A percentile compares a stretch with the other conserved stretches of the same genome.
These are phyloP conservation scores for Chalciporus sphaerocephalus DNA, from an alignment of 768 basidiomycete species.

Conservation along the genomic window DNA sequence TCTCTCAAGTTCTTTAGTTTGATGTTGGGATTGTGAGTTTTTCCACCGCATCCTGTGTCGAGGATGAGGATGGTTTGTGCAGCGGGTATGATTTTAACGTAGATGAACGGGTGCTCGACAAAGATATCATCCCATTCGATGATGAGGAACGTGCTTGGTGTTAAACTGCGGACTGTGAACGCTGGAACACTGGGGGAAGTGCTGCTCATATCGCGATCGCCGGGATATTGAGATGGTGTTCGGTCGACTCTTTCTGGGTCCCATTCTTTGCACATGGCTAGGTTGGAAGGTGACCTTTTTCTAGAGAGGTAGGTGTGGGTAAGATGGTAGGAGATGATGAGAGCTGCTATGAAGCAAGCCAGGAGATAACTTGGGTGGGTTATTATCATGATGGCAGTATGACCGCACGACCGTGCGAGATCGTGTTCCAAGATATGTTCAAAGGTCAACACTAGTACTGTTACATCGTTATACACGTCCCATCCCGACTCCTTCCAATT, in stretches of 20 bases:
- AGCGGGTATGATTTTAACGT: slow-evolving; percentile 41
- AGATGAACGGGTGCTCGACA: slow-evolving; percentile 52
- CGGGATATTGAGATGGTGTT: neutral
- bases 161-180: slow-evolving; percentile 35
- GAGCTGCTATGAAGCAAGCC: neutral
- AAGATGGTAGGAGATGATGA: neutral
- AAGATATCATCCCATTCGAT: slow-evolving; percentile 50
- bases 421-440: neutral
- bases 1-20: slow-evolving; percentile 41
- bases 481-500: too few species aligned
- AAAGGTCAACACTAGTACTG: too few species aligned
- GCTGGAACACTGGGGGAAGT: slow-evolving; percentile 16
- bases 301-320: neutral
- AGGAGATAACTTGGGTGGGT: neutral
- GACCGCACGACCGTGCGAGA: neutral
- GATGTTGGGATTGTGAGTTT: slow-evolving; percentile 37
- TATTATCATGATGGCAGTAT: neutral
- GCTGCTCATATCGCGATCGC: too few species aligned
- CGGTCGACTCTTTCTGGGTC: neutral
- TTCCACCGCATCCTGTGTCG: slow-evolving; percentile 55
- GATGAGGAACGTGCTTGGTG: slow-evolving; percentile 39
- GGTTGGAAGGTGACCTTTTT: neutral
- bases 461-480: too few species aligned
- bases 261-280: slow-evolving; percentile 16
- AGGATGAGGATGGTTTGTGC: slow-evolving; percentile 43